Evolutionary conservation across 495 filamentous ascomycete genomes (phyloP), one percentile per base, ranked within the genome.

Genomic region (Xylaria scruposa): DNA sequence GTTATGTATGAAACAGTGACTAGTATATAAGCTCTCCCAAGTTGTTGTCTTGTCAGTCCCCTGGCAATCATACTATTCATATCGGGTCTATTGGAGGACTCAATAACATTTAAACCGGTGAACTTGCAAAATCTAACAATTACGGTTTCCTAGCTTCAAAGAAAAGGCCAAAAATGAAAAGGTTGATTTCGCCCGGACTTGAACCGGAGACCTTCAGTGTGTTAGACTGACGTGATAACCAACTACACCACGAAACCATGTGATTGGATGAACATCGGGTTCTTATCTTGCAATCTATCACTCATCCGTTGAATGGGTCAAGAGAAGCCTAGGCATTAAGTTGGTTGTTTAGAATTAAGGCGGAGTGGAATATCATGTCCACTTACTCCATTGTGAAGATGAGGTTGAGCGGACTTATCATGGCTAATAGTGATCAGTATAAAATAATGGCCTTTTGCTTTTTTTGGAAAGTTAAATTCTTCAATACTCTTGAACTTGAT

Each of bases 151-250:
- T 33, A 0, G 19, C 21, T 12, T 0, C 2, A 67, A 21, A 17
- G 13, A 26, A 19, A 8, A 67, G n/a, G 19, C 7, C 19, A 60
- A 67, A 36, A 53, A 40, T 10, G 0, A 42, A 1, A 56, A 3
- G 9, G 0, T 17, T 67, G 65, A 67, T 67, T 67, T 67, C 65
- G 49, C 65, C 65, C 65, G 65, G 65, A 67, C 65, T 67, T 67
- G 65, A 67, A 67, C 65, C 65, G 65, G 65, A 67, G 65, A 67
- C 63, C 63, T 66, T 66, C 63, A 66, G 63, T 66, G 63, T 66
- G 63, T 66, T 66, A 66, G 58, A 60, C 58, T 60, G 58, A 60
- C 58, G 58, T 60, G 58, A 60, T 60, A 60, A 60, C 58, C 58
- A 60, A 60, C 65, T 67, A 67, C 65, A 67, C 65, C 65, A 67